Conservation (phyloP, 768 basidiomycete genomes). For the Russula dissimulans region DNA sequence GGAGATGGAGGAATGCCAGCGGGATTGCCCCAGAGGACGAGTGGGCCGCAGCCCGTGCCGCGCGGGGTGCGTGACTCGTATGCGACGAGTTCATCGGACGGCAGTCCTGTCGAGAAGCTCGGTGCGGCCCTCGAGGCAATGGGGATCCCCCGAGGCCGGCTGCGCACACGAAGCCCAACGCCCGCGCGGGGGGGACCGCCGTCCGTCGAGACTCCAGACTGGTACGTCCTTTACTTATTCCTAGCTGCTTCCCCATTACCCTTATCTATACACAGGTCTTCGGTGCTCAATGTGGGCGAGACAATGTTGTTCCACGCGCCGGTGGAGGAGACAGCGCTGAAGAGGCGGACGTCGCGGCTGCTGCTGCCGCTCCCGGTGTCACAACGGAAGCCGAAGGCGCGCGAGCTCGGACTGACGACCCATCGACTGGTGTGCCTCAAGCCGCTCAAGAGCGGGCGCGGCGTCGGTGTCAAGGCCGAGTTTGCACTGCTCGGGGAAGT, state of each 20-base stretch:
- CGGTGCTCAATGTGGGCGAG: conserved; percentile 39
- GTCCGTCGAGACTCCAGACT: conserved; percentile 28
- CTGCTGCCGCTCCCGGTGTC: conserved; percentile 40
- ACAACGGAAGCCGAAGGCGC: conserved; percentile 40
- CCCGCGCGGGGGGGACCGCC: conserved; percentile 29
- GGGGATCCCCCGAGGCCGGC: conserved; percentile 39
- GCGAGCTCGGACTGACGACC: conserved; percentile 50
- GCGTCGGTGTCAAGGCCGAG: conserved; percentile 42
- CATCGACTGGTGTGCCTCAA: conserved; percentile 51
- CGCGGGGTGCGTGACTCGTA: conserved; percentile 23
- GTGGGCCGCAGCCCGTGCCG: conserved; percentile 24
- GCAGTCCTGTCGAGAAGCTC: conserved; percentile 35
- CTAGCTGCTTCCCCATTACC: background rate
- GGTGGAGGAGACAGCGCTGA: conserved; percentile 46
- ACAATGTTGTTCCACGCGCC: conserved; percentile 39
- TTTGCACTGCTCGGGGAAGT: conserved; percentile 30
- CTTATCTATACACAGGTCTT: conserved; percentile 21
- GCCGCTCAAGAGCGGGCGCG: conserved; percentile 30
- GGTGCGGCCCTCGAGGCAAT: conserved; percentile 29
- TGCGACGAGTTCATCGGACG: conserved; percentile 41
- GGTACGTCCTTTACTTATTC: conserved; percentile 30
- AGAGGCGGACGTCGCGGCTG: conserved; percentile 49
- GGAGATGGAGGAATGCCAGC: conserved; percentile 2
- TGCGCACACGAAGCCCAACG: conserved; percentile 43
- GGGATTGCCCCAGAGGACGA: background rate